Percentiles rank a stretch among this genome's conserved stretches.
phyloP scores from a whole-genome alignment of 331 rosid genomes.

The Quercus tomentella region DNA sequence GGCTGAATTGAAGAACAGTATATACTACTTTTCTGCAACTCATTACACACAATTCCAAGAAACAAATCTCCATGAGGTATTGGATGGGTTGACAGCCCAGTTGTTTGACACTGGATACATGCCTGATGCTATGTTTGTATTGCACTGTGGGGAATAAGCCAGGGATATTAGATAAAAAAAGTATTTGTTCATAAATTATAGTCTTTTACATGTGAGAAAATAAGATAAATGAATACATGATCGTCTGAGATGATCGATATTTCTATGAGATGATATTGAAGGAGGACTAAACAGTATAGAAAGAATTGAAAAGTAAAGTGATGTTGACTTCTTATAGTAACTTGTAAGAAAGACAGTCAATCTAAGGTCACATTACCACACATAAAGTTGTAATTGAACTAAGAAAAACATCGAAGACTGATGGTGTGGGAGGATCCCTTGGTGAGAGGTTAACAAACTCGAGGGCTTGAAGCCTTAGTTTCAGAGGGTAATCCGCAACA shows the following conservation, averaged over 20 bases:
- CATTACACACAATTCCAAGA: not conserved
- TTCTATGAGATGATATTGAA: not conserved
- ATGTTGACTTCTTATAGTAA: not conserved
- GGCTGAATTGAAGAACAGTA: not conserved
- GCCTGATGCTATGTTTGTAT: not conserved
- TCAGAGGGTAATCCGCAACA: slow-evolving; percentile 18
- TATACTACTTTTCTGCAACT: not conserved
- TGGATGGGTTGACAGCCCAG: slow-evolving; percentile 2
- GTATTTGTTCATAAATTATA: not conserved
- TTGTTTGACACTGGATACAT: not conserved
- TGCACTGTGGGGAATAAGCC: not conserved
- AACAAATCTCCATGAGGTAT: not conserved
- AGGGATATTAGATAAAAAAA: not conserved
- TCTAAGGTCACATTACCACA: slow-evolving; percentile 18
- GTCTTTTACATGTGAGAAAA: not conserved
- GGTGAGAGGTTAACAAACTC: slow-evolving; percentile 10
- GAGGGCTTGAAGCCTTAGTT: slow-evolving; percentile 18
- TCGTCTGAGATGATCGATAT: not conserved
- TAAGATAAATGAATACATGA: not conserved
- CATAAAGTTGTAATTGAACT: not conserved
- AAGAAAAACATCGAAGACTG: not conserved
- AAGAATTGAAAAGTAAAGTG: not conserved
- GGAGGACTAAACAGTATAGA: not conserved
- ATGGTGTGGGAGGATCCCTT: not conserved
- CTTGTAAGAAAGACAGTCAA: not conserved